Evolutionary conservation across 768 basidiomycete species (phyloP).

Genomic region (Trametes villosa): DNA sequence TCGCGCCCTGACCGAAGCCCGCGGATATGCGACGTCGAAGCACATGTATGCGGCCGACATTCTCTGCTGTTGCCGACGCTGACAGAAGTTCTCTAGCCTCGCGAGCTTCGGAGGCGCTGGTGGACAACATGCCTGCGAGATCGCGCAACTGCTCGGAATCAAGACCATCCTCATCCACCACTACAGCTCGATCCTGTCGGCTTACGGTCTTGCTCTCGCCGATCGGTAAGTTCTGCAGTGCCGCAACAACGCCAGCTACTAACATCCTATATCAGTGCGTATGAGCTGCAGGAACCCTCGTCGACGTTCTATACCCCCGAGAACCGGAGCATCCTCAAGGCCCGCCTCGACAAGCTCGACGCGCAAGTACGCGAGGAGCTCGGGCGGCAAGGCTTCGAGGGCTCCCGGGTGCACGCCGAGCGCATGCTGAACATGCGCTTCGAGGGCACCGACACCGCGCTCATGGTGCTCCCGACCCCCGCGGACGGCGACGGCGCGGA

Average conservation of each 20-base stretch:
- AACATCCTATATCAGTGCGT: conserved; percentile 54
- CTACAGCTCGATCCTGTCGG: conserved; percentile 91
- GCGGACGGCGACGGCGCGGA: conserved; percentile 57
- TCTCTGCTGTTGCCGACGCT: not conserved
- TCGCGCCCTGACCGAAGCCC: conserved; percentile 86
- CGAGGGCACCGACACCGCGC: conserved; percentile 89
- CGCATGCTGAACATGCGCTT: conserved; percentile 92
- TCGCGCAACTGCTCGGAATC: conserved; percentile 84
- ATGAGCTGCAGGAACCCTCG: conserved; percentile 88
- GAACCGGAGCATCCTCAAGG: conserved; percentile 56
- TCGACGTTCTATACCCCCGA: conserved; percentile 75
- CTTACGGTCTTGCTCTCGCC: conserved; percentile 91
- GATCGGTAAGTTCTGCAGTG: conserved; percentile 53
- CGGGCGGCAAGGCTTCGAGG: conserved; percentile 80
- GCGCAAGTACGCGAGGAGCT: conserved; percentile 67
- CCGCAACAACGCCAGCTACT: not conserved
- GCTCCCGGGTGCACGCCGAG: conserved; percentile 71
- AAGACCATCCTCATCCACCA: conserved; percentile 87
- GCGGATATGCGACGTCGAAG: conserved; percentile 80
- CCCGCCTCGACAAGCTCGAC: conserved; percentile 73
- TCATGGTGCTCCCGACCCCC: conserved; percentile 76
- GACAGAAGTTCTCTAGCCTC: conserved; percentile 47
- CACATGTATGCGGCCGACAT: conserved; percentile 56
- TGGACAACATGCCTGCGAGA: conserved; percentile 93
- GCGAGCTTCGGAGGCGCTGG: conserved; percentile 91